These are phyloP conservation scores for Solanum ossicruentum DNA, from an alignment of 257 asterid genomes.

Conservation along the genomic window DNA sequence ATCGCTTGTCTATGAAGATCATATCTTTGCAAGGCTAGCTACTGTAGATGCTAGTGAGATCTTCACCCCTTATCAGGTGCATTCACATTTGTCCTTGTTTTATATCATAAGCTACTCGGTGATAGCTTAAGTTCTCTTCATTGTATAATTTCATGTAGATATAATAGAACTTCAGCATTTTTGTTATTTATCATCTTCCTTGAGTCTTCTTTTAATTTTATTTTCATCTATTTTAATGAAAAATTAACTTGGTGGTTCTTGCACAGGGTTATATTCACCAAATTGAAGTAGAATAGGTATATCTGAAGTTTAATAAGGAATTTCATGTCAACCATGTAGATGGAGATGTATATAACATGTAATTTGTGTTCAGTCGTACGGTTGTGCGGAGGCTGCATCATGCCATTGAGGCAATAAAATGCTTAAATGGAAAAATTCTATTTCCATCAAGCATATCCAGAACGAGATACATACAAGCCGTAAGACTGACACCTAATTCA, in stretches of 20 bases:
- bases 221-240: background rate
- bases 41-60: conserved; percentile 15
- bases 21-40: conserved; percentile 39
- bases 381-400: conserved; percentile 59
- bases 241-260: background rate
- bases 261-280: conserved; percentile 68
- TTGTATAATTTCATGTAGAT: background rate
- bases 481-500: conserved; percentile 38
- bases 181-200: background rate
- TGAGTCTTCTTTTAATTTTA: background rate
- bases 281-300: conserved; percentile 75
- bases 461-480: conserved; percentile 11
- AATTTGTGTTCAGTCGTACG: conserved; percentile 50
- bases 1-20: conserved; percentile 72
- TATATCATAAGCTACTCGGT: background rate
- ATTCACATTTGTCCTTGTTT: background rate
- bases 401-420: conserved; percentile 63
- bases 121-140: background rate
- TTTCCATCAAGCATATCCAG: conserved; percentile 36
- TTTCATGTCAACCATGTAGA: conserved; percentile 46
- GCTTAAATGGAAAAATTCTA: conserved; percentile 36
- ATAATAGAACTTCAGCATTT: background rate
- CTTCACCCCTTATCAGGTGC: conserved; percentile 38
- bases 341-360: conserved; percentile 41
- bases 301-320: conserved; percentile 36